Evolutionary conservation across 768 basidiomycete genomes (phyloP).

Genomic region (Galerina marginata): DNA sequence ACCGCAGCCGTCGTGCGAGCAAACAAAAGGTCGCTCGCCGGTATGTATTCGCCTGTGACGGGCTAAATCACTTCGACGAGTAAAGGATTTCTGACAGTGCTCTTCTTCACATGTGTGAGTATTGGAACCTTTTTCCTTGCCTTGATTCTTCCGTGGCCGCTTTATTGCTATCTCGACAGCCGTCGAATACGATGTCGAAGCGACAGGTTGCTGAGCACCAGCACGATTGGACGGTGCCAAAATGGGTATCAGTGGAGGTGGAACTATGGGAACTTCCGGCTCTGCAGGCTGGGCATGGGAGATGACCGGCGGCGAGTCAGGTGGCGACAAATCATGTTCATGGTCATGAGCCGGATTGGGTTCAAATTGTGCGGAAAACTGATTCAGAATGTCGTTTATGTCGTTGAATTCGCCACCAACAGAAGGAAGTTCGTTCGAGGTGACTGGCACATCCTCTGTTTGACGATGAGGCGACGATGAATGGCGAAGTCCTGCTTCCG

Average conservation of each 20-base stretch:
- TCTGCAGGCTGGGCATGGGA: conserved; percentile 45
- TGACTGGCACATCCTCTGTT: conserved; percentile 33
- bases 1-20: conserved; percentile 73
- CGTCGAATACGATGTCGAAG: conserved; percentile 55
- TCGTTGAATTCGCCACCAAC: conserved; percentile 69
- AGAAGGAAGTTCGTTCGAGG: conserved; percentile 49
- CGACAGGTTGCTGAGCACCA: conserved; percentile 42
- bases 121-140: conserved; percentile 52
- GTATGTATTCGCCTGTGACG: conserved; percentile 92
- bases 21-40: conserved; percentile 85
- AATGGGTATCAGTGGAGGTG: conserved; percentile 30
- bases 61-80: conserved; percentile 80
- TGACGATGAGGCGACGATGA: conserved; percentile 40
- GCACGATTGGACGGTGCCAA: conserved; percentile 43
- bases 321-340: conserved; percentile 46
- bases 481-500: conserved; percentile 31
- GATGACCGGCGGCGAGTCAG: conserved; percentile 55
- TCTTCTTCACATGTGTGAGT: conserved; percentile 73
- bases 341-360: conserved; percentile 51
- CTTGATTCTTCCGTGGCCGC: conserved; percentile 42
- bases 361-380: conserved; percentile 74
- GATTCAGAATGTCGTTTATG: conserved; percentile 77
- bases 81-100: conserved; percentile 81
- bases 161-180: conserved; percentile 33
- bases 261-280: conserved; percentile 29